These are phyloP conservation scores for Acacia melanoxylon DNA, from an alignment of 306 rosid genomes.

Conservation along the genomic window DNA sequence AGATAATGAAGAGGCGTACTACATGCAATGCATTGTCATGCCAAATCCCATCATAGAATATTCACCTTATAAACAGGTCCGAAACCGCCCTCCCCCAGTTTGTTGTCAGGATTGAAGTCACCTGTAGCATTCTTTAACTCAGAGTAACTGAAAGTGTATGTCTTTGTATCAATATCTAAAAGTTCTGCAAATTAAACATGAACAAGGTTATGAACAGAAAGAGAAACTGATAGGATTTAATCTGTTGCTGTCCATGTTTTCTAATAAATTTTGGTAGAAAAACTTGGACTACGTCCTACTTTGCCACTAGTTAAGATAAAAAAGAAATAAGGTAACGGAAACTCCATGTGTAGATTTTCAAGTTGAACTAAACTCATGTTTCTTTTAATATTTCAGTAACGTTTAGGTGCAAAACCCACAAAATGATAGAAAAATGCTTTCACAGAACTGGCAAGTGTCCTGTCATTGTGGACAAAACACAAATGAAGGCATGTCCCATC, in stretches of 20 bases:
- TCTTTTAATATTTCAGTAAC: no score
- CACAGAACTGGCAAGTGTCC: no score
- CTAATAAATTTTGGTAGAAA: not conserved
- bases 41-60: not conserved
- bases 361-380: no score
- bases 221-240: not conserved
- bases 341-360: not conserved
- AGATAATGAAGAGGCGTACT: not conserved
- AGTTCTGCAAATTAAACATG: conserved; percentile 51
- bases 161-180: conserved; percentile 64
- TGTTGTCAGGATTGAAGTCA: conserved; percentile 58
- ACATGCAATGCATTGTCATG: not conserved
- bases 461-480: no score
- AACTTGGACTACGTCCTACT: not conserved
- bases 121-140: conserved; percentile 66
- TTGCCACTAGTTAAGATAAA: not conserved
- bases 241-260: not conserved
- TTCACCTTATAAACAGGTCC: conserved; percentile 77
- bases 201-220: conserved; percentile 2
- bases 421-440: no score
- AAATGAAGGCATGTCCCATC: no score
- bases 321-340: not conserved
- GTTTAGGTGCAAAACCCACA: no score
- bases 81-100: conserved; percentile 89
- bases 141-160: conserved; percentile 64